phyloP scores from a whole-genome alignment of 176 grass and related monocot genomes.

The Eragrostis curvula region DNA sequence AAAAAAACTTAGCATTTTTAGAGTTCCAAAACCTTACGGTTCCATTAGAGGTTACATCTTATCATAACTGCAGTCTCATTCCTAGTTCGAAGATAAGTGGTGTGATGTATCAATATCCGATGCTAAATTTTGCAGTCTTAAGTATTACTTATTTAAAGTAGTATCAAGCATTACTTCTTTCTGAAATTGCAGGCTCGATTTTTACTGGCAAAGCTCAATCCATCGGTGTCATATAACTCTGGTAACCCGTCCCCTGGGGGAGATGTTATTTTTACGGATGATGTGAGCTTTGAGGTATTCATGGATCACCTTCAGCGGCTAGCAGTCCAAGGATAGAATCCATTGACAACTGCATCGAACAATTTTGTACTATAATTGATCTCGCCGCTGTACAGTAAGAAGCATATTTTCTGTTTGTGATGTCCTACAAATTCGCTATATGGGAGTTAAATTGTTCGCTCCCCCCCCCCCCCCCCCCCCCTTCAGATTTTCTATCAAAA shows the following conservation, averaged over 20 bases:
- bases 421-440: background rate
- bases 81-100: background rate
- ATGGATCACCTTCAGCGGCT: conserved; percentile 91
- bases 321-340: conserved; percentile 60
- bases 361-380: conserved; percentile 38
- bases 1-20: background rate
- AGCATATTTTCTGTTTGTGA: background rate
- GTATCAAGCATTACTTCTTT: conserved; percentile 18
- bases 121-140: background rate
- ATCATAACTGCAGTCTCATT: background rate
- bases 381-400: conserved; percentile 36
- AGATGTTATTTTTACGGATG: conserved; percentile 90
- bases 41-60: background rate
- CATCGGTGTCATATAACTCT: conserved; percentile 84
- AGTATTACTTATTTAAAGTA: background rate
- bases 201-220: conserved; percentile 88
- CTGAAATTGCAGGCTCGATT: conserved; percentile 72
- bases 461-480: too few species aligned
- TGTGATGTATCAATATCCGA: background rate
- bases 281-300: conserved; percentile 87
- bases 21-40: background rate
- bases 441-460: background rate
- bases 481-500: background rate
- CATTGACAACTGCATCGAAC: background rate
- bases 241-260: conserved; percentile 59